Percentiles rank a stretch among this genome's conserved stretches.
Evolutionary conservation across 805 yeast genomes (phyloP).

Genomic region (Candida chauliodis): DNA sequence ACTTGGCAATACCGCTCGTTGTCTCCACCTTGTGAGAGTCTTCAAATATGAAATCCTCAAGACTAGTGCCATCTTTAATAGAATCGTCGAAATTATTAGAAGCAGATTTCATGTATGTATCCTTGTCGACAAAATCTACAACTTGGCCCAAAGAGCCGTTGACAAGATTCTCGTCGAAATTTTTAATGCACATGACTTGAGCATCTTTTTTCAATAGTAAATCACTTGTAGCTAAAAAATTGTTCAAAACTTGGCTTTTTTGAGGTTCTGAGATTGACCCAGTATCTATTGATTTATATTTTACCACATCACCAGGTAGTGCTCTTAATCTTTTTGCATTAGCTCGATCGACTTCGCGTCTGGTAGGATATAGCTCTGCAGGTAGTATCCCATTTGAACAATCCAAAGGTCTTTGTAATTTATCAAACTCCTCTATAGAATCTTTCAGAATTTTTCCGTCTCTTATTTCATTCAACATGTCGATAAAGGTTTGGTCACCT

Average conservation of each 20-base stretch:
- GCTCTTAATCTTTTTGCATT: constrained; percentile 47
- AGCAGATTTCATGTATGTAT: constrained; percentile 29
- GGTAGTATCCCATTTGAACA: constrained; percentile 61
- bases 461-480: constrained; percentile 75
- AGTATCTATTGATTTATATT: constrained; percentile 52
- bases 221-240: constrained; percentile 59
- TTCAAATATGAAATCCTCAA: constrained; percentile 16
- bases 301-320: constrained; percentile 42
- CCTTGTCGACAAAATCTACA: constrained; percentile 47
- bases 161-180: constrained; percentile 66
- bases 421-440: constrained; percentile 48
- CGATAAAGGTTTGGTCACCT: constrained; percentile 65
- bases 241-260: constrained; percentile 44
- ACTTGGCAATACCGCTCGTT: neutral
- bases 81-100: constrained; percentile 2
- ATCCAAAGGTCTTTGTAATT: constrained; percentile 48
- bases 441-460: constrained; percentile 52
- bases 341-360: constrained; percentile 68
- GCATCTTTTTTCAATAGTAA: constrained; percentile 64
- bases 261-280: constrained; percentile 46
- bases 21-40: constrained; percentile 1
- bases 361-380: constrained; percentile 70
- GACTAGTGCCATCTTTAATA: neutral
- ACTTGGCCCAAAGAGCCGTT: constrained; percentile 78
- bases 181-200: constrained; percentile 80